A percentile compares a stretch with the other conserved stretches of the same genome.
phyloP scores from a whole-genome alignment of 169 alveolate genomes.

The Toxoplasma gondii region DNA sequence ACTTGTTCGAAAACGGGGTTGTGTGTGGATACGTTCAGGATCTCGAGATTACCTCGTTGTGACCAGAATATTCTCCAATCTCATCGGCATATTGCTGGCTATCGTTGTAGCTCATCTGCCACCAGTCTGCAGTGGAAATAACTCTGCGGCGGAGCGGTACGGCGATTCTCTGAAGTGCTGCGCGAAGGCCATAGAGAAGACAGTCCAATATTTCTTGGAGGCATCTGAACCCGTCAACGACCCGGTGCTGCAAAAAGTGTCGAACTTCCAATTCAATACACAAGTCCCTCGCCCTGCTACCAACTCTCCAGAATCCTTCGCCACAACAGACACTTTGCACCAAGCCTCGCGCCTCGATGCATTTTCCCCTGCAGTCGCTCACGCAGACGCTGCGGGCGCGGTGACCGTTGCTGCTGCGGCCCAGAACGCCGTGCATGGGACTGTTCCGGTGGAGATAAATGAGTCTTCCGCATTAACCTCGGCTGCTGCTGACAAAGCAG shows the following conservation, averaged over 20 bases:
- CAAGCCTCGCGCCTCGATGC: neutral
- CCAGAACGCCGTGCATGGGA: neutral
- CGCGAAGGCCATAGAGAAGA: neutral
- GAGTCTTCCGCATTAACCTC: neutral
- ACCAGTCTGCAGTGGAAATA: slow-evolving; percentile 46
- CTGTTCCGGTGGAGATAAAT: neutral
- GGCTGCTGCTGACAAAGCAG: neutral
- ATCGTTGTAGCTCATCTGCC: slow-evolving; percentile 57
- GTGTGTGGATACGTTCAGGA: slow-evolving; percentile 38
- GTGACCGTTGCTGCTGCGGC: neutral
- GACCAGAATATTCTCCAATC: slow-evolving; percentile 53
- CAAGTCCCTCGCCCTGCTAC: no score
- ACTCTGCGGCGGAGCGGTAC: neutral
- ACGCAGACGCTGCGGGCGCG: neutral
- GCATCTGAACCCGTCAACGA: neutral
- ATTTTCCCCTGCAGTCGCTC: neutral
- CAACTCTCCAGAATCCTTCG: no score
- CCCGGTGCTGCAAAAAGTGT: no score
- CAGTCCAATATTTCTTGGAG: slow-evolving; percentile 13
- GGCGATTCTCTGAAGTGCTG: neutral
- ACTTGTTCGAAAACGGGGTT: no score
- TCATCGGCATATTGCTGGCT: slow-evolving; percentile 60
- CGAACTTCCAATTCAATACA: no score
- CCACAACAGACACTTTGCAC: no score
- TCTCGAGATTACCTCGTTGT: slow-evolving; percentile 40